phyloP scores from a whole-genome alignment of 371 early-diverging fungal genomes.

The Umbelopsis sp. region DNA sequence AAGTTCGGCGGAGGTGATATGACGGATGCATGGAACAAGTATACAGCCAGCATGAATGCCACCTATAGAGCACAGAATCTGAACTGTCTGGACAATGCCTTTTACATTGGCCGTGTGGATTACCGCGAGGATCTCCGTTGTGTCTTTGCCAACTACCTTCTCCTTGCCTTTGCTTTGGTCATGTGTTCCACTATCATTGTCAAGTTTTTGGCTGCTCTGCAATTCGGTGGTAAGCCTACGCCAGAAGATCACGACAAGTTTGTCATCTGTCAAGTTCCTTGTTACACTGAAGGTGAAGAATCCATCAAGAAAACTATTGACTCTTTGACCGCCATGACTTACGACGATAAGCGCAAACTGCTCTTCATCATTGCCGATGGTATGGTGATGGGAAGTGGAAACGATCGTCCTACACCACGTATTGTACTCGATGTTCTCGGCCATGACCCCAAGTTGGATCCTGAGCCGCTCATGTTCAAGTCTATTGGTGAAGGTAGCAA shows the following conservation, averaged over 20 bases:
- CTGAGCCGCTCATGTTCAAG: conserved; percentile 91
- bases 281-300: conserved; percentile 97
- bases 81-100: conserved; percentile 82
- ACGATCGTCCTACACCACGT: conserved; percentile 96
- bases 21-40: conserved; percentile 62
- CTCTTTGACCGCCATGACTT: conserved; percentile 89
- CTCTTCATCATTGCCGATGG: conserved; percentile 92
- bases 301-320: conserved; percentile 94
- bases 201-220: conserved; percentile 93
- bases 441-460: conserved; percentile 84
- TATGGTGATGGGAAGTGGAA: conserved; percentile 96
- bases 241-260: conserved; percentile 91
- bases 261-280: conserved; percentile 89
- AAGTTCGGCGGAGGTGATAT: conserved; percentile 71
- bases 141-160: conserved; percentile 86
- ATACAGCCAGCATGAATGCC: conserved; percentile 35
- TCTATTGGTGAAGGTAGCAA: conserved; percentile 91
- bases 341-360: conserved; percentile 95
- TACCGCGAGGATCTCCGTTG: conserved; percentile 80
- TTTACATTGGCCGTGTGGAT: conserved; percentile 91
- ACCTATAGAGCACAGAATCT: conserved; percentile 44
- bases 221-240: conserved; percentile 71
- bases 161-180: conserved; percentile 77
- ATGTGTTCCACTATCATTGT: conserved; percentile 86
- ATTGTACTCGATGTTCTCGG: conserved; percentile 96